A percentile compares a stretch with the other conserved stretches of the same genome.
Evolutionary conservation across 2,329 filamentous ascomycete genomes (phyloP).

Genomic region (Fragosphaeria purpurea): DNA sequence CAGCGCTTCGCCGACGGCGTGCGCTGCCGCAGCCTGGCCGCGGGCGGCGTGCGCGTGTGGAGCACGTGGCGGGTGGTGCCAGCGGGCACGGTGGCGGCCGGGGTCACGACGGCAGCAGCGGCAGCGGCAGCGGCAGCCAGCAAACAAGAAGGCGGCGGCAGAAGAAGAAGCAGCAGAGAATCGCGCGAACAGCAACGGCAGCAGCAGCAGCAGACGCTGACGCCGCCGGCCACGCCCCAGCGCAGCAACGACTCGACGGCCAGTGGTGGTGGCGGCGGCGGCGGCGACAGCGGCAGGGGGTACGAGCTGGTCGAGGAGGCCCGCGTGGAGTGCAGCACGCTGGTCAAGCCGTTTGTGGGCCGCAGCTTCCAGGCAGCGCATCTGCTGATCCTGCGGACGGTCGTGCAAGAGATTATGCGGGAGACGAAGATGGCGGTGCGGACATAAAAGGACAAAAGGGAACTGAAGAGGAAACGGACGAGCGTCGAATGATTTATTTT

Average conservation of each 20-base stretch:
- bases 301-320: constrained; percentile 26
- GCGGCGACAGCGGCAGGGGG: constrained; percentile 1
- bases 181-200: not conserved
- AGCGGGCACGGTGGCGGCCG: constrained; percentile 9
- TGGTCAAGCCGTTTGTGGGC: constrained; percentile 25
- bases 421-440: not conserved
- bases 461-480: no score
- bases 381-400: constrained; percentile 21
- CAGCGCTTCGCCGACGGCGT: constrained; percentile 31
- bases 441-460: not conserved
- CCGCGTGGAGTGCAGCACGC: constrained; percentile 21
- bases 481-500: no score
- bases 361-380: constrained; percentile 21
- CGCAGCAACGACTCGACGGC: no score
- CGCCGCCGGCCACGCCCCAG: not conserved
- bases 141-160: not conserved
- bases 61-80: constrained; percentile 24
- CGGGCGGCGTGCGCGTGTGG: constrained; percentile 33
- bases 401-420: constrained; percentile 18
- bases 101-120: not conserved
- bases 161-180: not conserved
- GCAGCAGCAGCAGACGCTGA: not conserved
- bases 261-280: not conserved
- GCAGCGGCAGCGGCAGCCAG: not conserved
- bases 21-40: constrained; percentile 32